phyloP scores from a whole-genome alignment of 768 basidiomycete species.

The Tulasnella sp. region DNA sequence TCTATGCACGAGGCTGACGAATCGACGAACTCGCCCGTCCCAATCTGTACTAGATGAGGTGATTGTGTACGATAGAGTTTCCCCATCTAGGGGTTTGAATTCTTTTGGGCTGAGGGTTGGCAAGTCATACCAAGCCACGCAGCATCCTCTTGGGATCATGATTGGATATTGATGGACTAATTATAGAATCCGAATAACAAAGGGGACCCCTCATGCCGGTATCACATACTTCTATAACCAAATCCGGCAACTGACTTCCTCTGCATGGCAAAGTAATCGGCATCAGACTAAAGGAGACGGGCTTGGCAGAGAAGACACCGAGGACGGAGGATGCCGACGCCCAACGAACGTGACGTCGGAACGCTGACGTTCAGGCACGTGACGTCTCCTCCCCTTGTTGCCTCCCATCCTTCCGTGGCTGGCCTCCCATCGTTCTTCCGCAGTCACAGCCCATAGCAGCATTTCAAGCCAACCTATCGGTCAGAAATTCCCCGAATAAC shows the following conservation, averaged over 20 bases:
- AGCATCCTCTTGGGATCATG: background rate
- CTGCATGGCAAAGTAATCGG: background rate
- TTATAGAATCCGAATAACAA: background rate
- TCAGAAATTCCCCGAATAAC: background rate
- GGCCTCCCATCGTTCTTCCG: background rate
- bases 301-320: slow-evolving; percentile 6
- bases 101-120: slow-evolving; percentile 9
- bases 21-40: background rate
- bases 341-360: background rate
- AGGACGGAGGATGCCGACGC: background rate
- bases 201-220: background rate
- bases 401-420: background rate
- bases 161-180: background rate
- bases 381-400: background rate
- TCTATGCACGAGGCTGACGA: background rate
- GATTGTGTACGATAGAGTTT: background rate
- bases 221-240: background rate
- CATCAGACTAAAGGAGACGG: background rate
- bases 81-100: background rate
- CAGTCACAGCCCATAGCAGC: background rate
- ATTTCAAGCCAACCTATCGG: background rate
- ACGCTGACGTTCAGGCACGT: background rate
- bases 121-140: slow-evolving; percentile 4
- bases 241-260: background rate
- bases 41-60: background rate